Percentiles rank a stretch among this genome's conserved stretches.
phyloP scores from a whole-genome alignment of 441 rosid genomes.

The Euphorbia schlechtendalii region DNA sequence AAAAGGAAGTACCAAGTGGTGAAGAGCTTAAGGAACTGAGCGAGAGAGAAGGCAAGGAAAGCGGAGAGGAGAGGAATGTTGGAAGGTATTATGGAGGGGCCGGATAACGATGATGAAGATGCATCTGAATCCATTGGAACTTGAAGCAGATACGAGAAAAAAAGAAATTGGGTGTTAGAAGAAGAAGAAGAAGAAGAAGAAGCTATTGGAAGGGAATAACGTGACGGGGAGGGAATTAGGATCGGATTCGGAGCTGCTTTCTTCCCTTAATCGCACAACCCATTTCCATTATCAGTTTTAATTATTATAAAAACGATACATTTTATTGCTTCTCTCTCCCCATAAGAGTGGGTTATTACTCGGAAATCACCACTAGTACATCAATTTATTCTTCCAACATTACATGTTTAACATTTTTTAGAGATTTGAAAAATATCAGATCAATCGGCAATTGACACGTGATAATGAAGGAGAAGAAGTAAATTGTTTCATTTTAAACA shows the following conservation, averaged over 20 bases:
- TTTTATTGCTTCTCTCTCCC: too few species aligned
- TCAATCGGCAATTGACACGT: too few species aligned
- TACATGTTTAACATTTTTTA: too few species aligned
- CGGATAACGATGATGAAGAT: slow-evolving; percentile 30
- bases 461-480: too few species aligned
- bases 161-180: too few species aligned
- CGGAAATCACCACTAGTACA: too few species aligned
- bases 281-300: neutral
- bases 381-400: too few species aligned
- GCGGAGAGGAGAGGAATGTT: slow-evolving; percentile 47
- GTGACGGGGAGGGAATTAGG: neutral
- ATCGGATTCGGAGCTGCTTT: neutral
- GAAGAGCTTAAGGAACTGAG: slow-evolving; percentile 60
- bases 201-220: neutral
- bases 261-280: neutral
- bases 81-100: slow-evolving; percentile 29
- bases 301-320: too few species aligned
- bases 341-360: too few species aligned
- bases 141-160: neutral
- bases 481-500: too few species aligned
- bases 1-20: slow-evolving; percentile 36
- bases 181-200: too few species aligned
- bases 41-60: slow-evolving; percentile 43
- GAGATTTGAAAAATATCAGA: too few species aligned
- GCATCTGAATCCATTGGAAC: slow-evolving; percentile 36